phyloP scores from a whole-genome alignment of 2,329 filamentous ascomycete species.

The Penicillium occitanis region DNA sequence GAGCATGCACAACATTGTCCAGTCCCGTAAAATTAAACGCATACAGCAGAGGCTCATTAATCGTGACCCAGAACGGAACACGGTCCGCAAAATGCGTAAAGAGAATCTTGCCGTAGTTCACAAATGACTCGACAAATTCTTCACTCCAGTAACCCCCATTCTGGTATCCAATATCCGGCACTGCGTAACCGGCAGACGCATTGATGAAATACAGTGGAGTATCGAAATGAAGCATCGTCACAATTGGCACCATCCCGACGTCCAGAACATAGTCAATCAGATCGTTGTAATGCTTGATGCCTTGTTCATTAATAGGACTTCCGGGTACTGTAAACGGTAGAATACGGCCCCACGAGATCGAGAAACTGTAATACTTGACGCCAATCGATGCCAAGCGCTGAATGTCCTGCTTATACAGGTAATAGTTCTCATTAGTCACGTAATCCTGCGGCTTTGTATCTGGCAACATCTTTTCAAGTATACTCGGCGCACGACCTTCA shows the following conservation, averaged over 20 bases:
- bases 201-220: slow-evolving; percentile 29
- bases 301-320: slow-evolving; percentile 49
- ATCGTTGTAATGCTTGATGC: slow-evolving; percentile 51
- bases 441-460: slow-evolving; percentile 45
- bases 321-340: slow-evolving; percentile 49
- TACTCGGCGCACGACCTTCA: slow-evolving; percentile 42
- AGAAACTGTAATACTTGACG: slow-evolving; percentile 45
- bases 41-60: slow-evolving; percentile 44
- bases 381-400: slow-evolving; percentile 41
- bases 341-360: slow-evolving; percentile 51
- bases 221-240: slow-evolving; percentile 44
- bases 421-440: slow-evolving; percentile 53
- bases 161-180: slow-evolving; percentile 29
- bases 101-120: slow-evolving; percentile 42
- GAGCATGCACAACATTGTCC: slow-evolving; percentile 52
- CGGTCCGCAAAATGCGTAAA: slow-evolving; percentile 41
- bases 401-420: slow-evolving; percentile 52
- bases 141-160: slow-evolving; percentile 38
- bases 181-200: slow-evolving; percentile 20
- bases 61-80: slow-evolving; percentile 44
- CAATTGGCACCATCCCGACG: slow-evolving; percentile 45
- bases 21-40: slow-evolving; percentile 48
- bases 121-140: slow-evolving; percentile 43
- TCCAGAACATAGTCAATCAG: slow-evolving; percentile 47
- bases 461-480: slow-evolving; percentile 41